Evolutionary conservation across 2,329 filamentous ascomycete genomes (phyloP).

Genomic region (Pleurostoma richardsiae): DNA sequence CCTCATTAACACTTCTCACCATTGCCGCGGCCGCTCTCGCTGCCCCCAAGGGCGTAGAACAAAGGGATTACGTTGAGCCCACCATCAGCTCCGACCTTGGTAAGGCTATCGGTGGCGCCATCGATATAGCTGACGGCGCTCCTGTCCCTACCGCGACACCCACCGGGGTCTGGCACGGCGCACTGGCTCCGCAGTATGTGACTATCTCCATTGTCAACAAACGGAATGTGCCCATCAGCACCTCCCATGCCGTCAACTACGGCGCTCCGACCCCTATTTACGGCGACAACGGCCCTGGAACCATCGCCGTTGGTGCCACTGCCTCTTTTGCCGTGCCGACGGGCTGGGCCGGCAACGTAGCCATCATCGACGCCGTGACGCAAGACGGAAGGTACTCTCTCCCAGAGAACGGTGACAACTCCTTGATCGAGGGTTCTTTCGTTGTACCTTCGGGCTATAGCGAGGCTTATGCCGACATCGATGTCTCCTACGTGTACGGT

Average conservation of each 20-base stretch:
- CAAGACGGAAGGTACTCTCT: background rate
- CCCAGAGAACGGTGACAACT: conserved; percentile 3
- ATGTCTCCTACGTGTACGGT: conserved; percentile 16
- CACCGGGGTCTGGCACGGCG: too few relatives aligned
- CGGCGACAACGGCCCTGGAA: conserved; percentile 7
- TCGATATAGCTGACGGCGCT: too few relatives aligned
- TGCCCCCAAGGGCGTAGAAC: too few relatives aligned
- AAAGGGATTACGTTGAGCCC: too few relatives aligned
- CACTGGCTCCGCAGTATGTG: background rate
- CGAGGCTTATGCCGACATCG: conserved; percentile 8
- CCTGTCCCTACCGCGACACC: too few relatives aligned
- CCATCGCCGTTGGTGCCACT: conserved; percentile 4
- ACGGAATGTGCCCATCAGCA: conserved; percentile 8
- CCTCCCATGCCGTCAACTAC: conserved; percentile 7
- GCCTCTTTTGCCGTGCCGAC: conserved; percentile 11
- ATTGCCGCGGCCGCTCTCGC: too few relatives aligned
- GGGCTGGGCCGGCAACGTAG: conserved; percentile 14
- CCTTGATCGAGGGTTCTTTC: conserved; percentile 11
- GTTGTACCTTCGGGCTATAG: background rate
- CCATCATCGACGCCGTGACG: conserved; percentile 6
- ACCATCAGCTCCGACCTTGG: too few relatives aligned
- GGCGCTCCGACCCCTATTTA: conserved; percentile 4
- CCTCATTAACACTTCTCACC: too few relatives aligned
- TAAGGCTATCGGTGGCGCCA: too few relatives aligned
- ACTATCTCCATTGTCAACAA: conserved; percentile 9